Conservation (phyloP, 2,329 filamentous ascomycete genomes). For the Seiridium unicorne region DNA sequence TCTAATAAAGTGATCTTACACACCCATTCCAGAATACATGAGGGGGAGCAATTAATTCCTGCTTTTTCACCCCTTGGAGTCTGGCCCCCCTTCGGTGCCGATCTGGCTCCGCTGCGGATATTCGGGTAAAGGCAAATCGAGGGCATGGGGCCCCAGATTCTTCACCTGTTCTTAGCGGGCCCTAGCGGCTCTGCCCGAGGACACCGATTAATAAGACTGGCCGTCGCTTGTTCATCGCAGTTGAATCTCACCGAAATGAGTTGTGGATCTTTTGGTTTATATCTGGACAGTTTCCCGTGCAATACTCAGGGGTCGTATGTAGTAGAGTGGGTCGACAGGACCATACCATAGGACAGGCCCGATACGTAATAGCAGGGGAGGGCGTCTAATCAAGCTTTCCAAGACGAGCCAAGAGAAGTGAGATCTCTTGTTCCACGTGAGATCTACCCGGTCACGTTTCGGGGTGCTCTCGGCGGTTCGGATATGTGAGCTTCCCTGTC, state of each 20-base stretch:
- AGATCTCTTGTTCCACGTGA: background rate
- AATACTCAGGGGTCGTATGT: background rate
- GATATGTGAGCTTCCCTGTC: background rate
- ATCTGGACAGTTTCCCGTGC: background rate
- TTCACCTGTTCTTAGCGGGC: background rate
- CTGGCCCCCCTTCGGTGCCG: background rate
- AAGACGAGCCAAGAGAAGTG: slow-evolving; percentile 3
- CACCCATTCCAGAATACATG: too few relatives aligned
- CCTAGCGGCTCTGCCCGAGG: background rate
- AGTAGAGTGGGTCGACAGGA: background rate
- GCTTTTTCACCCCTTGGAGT: too few relatives aligned
- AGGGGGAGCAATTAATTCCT: too few relatives aligned
- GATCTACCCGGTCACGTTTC: background rate
- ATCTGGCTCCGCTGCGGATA: background rate
- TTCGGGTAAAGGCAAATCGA: background rate
- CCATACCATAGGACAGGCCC: background rate
- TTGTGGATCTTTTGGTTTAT: background rate
- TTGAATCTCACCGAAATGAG: background rate
- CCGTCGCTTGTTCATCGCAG: background rate
- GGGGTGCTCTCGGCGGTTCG: background rate
- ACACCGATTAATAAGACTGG: background rate
- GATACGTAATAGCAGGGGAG: background rate
- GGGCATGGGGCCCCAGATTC: background rate
- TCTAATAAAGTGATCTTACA: background rate
- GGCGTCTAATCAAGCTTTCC: slow-evolving; percentile 1